Conservation (phyloP, 441 rosid genomes). For the Gossypium schwendimanii region DNA sequence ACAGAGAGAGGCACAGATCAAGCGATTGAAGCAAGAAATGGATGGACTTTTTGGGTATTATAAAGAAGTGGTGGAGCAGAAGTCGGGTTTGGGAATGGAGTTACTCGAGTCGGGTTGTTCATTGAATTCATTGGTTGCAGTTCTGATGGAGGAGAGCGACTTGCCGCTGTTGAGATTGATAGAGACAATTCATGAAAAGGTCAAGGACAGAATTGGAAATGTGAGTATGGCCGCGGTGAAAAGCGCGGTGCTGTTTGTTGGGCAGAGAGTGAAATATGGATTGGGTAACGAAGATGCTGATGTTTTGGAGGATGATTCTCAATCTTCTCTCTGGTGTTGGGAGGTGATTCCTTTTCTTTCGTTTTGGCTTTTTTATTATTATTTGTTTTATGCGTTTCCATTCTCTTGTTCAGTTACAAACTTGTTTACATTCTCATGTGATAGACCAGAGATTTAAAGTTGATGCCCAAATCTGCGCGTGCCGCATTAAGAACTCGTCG, state of each 20-base stretch:
- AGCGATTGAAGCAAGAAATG: conserved; percentile 34
- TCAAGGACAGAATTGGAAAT: conserved; percentile 27
- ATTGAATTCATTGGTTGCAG: conserved; percentile 39
- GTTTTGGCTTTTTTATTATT: background rate
- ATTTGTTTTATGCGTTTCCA: no score
- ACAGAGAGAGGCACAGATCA: conserved; percentile 37
- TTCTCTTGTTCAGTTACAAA: no score
- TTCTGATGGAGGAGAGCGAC: conserved; percentile 63
- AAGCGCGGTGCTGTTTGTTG: conserved; percentile 24
- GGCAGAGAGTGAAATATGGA: conserved; percentile 77
- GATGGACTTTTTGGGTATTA: conserved; percentile 46
- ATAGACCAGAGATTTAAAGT: conserved; percentile 69
- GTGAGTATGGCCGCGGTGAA: conserved; percentile 24
- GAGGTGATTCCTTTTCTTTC: conserved; percentile 42
- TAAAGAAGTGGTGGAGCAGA: conserved; percentile 31
- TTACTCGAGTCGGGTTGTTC: conserved; percentile 29
- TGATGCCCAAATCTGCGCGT: conserved; percentile 54
- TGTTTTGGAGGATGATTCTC: conserved; percentile 61
- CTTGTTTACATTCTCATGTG: background rate
- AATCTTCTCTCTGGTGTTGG: conserved; percentile 86
- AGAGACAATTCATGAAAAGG: conserved; percentile 31
- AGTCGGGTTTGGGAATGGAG: conserved; percentile 15
- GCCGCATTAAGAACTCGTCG: conserved; percentile 53
- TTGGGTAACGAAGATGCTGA: conserved; percentile 61
- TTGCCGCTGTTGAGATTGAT: conserved; percentile 34